These are phyloP conservation scores for Trametes elegans DNA, from an alignment of 768 basidiomycete species.

Conservation along the genomic window DNA sequence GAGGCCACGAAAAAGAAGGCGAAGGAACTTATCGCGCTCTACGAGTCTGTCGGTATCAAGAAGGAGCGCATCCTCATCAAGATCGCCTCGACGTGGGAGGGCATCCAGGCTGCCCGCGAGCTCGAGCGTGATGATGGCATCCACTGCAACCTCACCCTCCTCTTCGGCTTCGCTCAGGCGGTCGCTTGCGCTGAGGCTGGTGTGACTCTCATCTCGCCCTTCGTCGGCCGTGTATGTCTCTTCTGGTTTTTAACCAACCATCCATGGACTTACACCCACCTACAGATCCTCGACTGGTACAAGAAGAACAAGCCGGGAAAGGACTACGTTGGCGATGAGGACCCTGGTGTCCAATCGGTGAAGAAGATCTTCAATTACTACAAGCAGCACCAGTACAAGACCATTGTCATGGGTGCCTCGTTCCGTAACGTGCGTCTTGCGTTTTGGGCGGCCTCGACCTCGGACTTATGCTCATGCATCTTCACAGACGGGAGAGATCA, in stretches of 20 bases:
- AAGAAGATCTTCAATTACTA: slow-evolving; percentile 99
- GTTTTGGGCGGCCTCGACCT: neutral
- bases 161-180: slow-evolving; percentile 98
- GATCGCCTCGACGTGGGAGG: slow-evolving; percentile 99
- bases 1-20: slow-evolving; percentile 89
- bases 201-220: slow-evolving; percentile 98
- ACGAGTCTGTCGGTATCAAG: slow-evolving; percentile 89
- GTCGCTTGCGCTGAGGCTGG: slow-evolving; percentile 98
- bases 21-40: slow-evolving; percentile 87
- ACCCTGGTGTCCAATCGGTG: slow-evolving; percentile 95
- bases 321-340: slow-evolving; percentile 85
- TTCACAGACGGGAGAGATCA: slow-evolving; percentile 82
- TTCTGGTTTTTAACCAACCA: no score
- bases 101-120: slow-evolving; percentile 97
- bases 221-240: slow-evolving; percentile 88
- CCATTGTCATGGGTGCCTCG: slow-evolving; percentile 99
- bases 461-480: slow-evolving; percentile 11
- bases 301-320: slow-evolving; percentile 84
- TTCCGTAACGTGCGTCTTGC: slow-evolving; percentile 86
- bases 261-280: slow-evolving; percentile 3
- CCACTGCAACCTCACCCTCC: slow-evolving; percentile 98
- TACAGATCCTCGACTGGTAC: slow-evolving; percentile 97
- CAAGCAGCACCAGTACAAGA: slow-evolving; percentile 98
- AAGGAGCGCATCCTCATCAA: slow-evolving; percentile 98
- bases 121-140: slow-evolving; percentile 91